These are phyloP conservation scores for Coniochaeta sp. DNA, from an alignment of 2,329 filamentous ascomycete genomes.

Conservation along the genomic window DNA sequence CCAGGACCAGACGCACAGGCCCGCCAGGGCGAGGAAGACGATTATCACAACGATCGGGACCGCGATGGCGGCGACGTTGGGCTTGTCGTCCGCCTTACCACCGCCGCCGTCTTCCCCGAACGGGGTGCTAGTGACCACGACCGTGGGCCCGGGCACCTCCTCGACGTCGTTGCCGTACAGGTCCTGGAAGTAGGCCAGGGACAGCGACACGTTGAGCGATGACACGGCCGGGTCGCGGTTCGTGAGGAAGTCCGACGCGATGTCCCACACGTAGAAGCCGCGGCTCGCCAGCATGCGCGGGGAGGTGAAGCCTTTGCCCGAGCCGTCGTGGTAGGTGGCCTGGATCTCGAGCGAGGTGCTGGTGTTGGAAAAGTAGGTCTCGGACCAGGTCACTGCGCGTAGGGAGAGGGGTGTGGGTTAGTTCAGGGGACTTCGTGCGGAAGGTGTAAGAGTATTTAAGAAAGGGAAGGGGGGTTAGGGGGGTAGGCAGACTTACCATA, in stretches of 20 bases:
- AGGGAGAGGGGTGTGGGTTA: neutral
- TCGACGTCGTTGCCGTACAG: constrained; percentile 9
- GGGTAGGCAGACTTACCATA: constrained; percentile 22
- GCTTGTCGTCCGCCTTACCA: neutral
- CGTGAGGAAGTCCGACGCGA: constrained; percentile 15
- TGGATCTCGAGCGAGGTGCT: constrained; percentile 12
- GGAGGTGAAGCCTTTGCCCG: constrained; percentile 10
- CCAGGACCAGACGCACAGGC: constrained; percentile 18
- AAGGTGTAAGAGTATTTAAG: too few species aligned
- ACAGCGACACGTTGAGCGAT: constrained; percentile 10
- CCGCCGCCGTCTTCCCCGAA: neutral
- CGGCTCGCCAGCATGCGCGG: constrained; percentile 12
- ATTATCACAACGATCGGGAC: constrained; percentile 21
- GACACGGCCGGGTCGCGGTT: constrained; percentile 1
- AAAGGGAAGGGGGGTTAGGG: too few species aligned
- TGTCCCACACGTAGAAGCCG: constrained; percentile 21
- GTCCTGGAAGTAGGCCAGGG: constrained; percentile 14
- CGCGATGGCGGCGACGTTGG: constrained; percentile 15
- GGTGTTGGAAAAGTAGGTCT: constrained; percentile 15
- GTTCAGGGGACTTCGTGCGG: neutral
- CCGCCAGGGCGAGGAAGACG: constrained; percentile 9
- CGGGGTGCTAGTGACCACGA: constrained; percentile 12
- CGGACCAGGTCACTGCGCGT: constrained; percentile 26
- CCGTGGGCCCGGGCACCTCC: constrained; percentile 16
- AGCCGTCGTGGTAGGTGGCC: constrained; percentile 8